phyloP scores from a whole-genome alignment of 306 rosid genomes.

The Senna tora region DNA sequence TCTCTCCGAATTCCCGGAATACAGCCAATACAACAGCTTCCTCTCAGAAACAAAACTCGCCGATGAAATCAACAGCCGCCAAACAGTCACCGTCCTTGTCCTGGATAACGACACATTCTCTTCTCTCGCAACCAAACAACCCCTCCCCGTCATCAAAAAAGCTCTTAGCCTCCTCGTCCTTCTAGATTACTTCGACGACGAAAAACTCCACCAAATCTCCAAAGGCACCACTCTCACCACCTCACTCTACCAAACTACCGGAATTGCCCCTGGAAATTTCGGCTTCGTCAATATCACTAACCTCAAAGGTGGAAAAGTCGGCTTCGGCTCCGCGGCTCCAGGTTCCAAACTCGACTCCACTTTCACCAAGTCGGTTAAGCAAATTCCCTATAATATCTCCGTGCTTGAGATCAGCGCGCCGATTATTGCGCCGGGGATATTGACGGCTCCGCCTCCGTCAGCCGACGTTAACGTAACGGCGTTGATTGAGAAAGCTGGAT shows the following conservation, averaged over 20 bases:
- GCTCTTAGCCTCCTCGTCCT: slow-evolving; percentile 75
- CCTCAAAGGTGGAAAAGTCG: slow-evolving; percentile 80
- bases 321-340: slow-evolving; percentile 82
- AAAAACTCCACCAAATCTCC: slow-evolving; percentile 80
- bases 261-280: slow-evolving; percentile 66
- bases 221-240: slow-evolving; percentile 78
- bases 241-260: slow-evolving; percentile 89
- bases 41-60: slow-evolving; percentile 66
- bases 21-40: slow-evolving; percentile 59
- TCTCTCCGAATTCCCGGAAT: slow-evolving; percentile 60
- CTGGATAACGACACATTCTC: slow-evolving; percentile 67
- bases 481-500: slow-evolving; percentile 73
- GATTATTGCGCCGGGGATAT: slow-evolving; percentile 70
- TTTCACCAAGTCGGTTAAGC: slow-evolving; percentile 77
- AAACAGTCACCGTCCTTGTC: slow-evolving; percentile 80
- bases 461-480: slow-evolving; percentile 70
- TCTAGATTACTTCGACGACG: slow-evolving; percentile 80
- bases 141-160: slow-evolving; percentile 76
- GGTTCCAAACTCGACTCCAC: slow-evolving; percentile 89
- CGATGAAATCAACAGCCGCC: slow-evolving; percentile 90
- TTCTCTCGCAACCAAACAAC: slow-evolving; percentile 59
- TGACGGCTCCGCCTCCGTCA: slow-evolving; percentile 86
- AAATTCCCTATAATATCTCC: slow-evolving; percentile 82
- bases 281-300: slow-evolving; percentile 96
- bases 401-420: slow-evolving; percentile 78